These are phyloP conservation scores for Leishmania aethiopica DNA, from an alignment of 208 protist species.

Conservation along the genomic window DNA sequence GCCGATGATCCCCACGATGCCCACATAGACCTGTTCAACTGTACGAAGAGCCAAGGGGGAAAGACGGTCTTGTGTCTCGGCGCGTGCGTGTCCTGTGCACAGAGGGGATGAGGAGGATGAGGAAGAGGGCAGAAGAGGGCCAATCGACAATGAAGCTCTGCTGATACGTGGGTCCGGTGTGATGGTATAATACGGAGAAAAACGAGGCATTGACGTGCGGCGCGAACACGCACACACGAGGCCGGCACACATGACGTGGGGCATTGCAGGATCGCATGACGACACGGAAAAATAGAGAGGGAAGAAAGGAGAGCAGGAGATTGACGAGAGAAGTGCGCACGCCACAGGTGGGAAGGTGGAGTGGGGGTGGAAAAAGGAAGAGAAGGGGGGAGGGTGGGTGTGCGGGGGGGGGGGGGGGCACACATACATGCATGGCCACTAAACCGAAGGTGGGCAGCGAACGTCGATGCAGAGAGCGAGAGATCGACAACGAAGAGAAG, in stretches of 20 bases:
- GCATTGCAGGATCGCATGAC: not conserved
- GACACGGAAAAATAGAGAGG: not conserved
- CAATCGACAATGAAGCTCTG: not conserved
- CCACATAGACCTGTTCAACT: constrained; percentile 25
- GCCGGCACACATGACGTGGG: not conserved
- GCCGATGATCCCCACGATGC: constrained; percentile 16
- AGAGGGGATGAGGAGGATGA: not conserved
- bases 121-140: not conserved
- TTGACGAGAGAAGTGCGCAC: not conserved
- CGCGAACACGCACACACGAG: not conserved
- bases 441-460: too few relatives aligned
- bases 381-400: too few relatives aligned
- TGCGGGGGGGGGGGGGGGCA: too few relatives aligned
- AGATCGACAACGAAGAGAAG: not conserved
- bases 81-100: not conserved
- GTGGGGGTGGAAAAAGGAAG: too few relatives aligned
- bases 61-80: not conserved
- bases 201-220: not conserved
- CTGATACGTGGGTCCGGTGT: not conserved
- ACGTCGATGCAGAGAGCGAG: too few relatives aligned
- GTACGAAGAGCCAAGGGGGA: not conserved
- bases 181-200: not conserved
- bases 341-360: not conserved
- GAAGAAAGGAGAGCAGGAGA: not conserved
- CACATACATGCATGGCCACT: too few relatives aligned